Percentiles rank a stretch among this genome's conserved stretches.
Conservation (phyloP, 1,284 basidiomycete genomes). For the Fomitopsis pinicola region DNA sequence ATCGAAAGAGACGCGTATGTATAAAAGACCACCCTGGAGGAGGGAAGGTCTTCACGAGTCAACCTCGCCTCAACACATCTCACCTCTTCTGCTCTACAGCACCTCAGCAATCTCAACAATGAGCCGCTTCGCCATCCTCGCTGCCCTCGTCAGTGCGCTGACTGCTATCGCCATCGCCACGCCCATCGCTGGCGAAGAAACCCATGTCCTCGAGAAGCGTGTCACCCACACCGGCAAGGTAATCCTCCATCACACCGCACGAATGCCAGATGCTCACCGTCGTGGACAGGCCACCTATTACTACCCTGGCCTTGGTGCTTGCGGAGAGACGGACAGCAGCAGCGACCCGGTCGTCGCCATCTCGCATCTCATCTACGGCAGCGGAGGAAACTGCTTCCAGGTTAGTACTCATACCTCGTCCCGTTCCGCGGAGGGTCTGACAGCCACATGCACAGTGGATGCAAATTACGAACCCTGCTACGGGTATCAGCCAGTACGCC, state of each 20-base stretch:
- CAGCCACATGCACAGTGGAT: neutral
- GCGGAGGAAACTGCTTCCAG: neutral
- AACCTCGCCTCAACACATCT: neutral
- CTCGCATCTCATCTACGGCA: neutral
- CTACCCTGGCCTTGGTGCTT: slow-evolving; percentile 1
- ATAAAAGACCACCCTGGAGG: too few species aligned
- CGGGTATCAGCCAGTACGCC: neutral
- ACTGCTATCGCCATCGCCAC: neutral
- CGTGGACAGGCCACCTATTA: neutral
- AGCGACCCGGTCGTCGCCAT: neutral
- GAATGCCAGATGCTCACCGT: neutral
- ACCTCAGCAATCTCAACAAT: neutral
- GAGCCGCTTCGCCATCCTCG: neutral
- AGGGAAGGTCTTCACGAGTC: neutral
- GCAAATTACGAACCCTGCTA: neutral
- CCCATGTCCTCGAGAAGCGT: neutral
- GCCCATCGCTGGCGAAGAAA: neutral
- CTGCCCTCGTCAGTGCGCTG: neutral
- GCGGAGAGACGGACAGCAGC: neutral
- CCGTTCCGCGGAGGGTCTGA: too few species aligned
- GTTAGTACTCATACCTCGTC: neutral
- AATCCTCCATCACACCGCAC: neutral
- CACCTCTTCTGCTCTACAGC: neutral
- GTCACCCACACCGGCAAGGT: neutral
- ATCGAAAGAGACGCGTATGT: too few species aligned